Evolutionary conservation across 164 flowering plant species (phyloP), one percentile per base, ranked within the genome.

Genomic region (Chimonanthus salicifolius): DNA sequence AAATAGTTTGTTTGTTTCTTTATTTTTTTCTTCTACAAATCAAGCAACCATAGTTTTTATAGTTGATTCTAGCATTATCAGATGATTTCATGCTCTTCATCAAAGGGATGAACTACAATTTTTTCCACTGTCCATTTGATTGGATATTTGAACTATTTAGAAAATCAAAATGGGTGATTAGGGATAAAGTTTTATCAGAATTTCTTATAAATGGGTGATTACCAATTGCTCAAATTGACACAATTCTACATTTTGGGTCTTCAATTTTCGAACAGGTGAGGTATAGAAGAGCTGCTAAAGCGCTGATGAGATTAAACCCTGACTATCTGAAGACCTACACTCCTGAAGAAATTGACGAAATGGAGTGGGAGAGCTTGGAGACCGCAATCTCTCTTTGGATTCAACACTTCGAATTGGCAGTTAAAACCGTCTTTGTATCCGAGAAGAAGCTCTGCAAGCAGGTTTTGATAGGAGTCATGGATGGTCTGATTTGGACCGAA

Each of bases 201-300:
- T 9, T 70, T 16, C 11, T 33, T 8, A 13, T 8, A 0, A 18
- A 7, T 60, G 43, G 51, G 11, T 50, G 10, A 51, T 7, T 7
- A 51, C 58, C 7, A 7, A 51, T 7, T 16, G 3, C 66, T 63
- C 6, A 63, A 9, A 63, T 63, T 18, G 66, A 20, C 21, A 16
- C 8, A 4, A 63, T 21, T 63, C 10, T 63, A 63, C 44, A 7
- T 18, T 16, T 7, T 3, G 5, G 44, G 7, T 20, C 18, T 21
- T 9, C 20, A n/a, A 50, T 10, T 74, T 13, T 71, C 11, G 4
- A 49, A 64, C 78, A 89, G 94, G 87, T 80, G 74, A 84, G 92
- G 75, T 89, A 90, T 73, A 84, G 77, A 80, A 90, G 92, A 75
- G 92, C 89, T 45, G 95, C 95, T 15, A 89, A 85, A 76, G 91